These are phyloP conservation scores for Senecio squalidus DNA, from an alignment of 140 eudicot genomes.

Conservation along the genomic window DNA sequence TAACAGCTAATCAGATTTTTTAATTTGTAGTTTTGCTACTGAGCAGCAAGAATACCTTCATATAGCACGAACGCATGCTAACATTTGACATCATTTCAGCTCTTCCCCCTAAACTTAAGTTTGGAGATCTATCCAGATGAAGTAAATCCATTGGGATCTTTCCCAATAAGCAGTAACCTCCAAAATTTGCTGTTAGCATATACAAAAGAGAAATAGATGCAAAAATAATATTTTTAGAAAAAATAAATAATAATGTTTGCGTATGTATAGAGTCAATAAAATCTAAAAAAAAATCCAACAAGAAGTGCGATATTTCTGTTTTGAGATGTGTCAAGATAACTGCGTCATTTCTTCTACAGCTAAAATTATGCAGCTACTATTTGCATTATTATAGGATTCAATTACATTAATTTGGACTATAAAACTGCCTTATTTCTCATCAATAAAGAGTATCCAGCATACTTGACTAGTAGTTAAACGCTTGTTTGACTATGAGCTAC, in stretches of 20 bases:
- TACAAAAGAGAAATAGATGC: constrained; percentile 16
- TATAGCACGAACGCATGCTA: constrained; percentile 60
- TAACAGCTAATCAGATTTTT: background rate
- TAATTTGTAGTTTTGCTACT: background rate
- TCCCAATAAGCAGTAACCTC: constrained; percentile 64
- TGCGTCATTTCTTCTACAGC: background rate
- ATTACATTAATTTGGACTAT: background rate
- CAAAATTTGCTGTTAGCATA: constrained; percentile 43
- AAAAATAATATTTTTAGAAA: background rate
- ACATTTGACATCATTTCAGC: constrained; percentile 73
- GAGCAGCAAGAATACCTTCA: constrained; percentile 53
- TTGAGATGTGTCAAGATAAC: too few species aligned
- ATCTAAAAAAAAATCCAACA: background rate
- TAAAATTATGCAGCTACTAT: background rate
- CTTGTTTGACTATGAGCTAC: constrained; percentile 5
- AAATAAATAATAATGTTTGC: background rate
- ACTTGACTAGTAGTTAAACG: background rate
- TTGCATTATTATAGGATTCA: background rate
- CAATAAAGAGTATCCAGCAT: background rate
- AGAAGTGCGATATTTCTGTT: too few species aligned
- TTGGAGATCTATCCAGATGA: constrained; percentile 61
- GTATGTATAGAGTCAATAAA: constrained; percentile 3
- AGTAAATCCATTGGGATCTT: constrained; percentile 68
- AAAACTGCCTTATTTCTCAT: constrained; percentile 1
- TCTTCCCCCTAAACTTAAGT: constrained; percentile 54